Evolutionary conservation across 1,139 yeast species (phyloP), one percentile per base, ranked within the genome.

Genomic region (Wickerhamomyces sp.): DNA sequence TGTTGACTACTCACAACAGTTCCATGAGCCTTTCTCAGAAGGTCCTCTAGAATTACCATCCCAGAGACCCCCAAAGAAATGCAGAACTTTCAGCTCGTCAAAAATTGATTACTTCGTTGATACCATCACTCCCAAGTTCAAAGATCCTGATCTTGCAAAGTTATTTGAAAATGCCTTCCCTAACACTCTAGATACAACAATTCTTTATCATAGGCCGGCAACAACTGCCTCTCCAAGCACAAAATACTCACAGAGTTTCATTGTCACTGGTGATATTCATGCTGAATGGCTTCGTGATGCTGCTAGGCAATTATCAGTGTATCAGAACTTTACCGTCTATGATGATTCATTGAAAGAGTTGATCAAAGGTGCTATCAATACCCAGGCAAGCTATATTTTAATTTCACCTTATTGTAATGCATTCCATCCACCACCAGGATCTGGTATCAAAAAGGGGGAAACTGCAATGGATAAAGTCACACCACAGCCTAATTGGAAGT

Each of bases 271-370:
- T 4, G 96, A 88, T 57, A 84, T 84, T 39, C 90, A 88, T 62
- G 96, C 96, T 1, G 95, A 88, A 63, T 89, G 96, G 81, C 68
- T 89, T 36, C 67, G 96, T 41, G 96, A 89, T 64, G 82, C 95
- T 1, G 89, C 95, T 0, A 71, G 95, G 54, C 96, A 89, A 60
- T 68, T 89, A 45, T 75, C 89, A 2, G 89, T 87, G 3, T 90
- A 88, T 60, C 83, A 84, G 53, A 79, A 79, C 5, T 71, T 88
- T 35, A 64, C 78, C 27, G 66, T 68, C 40, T 62, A 76, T 49
- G 94, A 85, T 54, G 56, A 65, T 0, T 56, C 60, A 4, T 68
- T 89, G 45, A 64, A 68, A 50, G 68, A 70, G 36, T 65, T 89
- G 59, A 73, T 89, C 36, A 69, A 69, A 47, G 96, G 96, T 6